Evolutionary conservation across 495 filamentous ascomycete genomes (phyloP).

Genomic region (Neurospora sublineolata): DNA sequence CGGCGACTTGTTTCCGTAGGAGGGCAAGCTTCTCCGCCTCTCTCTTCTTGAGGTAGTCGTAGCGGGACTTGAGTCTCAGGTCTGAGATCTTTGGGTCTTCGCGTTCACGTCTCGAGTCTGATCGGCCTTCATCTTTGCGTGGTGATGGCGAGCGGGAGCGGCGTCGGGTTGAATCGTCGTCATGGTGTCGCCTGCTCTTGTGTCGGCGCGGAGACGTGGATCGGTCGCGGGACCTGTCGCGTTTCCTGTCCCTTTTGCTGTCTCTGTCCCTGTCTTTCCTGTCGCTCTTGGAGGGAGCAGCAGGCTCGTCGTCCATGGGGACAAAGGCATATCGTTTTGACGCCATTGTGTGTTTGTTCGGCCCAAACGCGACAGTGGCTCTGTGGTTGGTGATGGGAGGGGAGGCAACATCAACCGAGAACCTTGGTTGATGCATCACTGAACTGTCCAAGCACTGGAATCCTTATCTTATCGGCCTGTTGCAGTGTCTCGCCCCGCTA

Average conservation of each 20-base stretch:
- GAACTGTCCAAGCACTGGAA: neutral
- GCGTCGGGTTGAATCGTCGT: constrained; percentile 17
- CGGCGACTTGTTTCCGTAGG: constrained; percentile 79
- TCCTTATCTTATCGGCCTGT: constrained; percentile 21
- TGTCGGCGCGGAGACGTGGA: constrained; percentile 19
- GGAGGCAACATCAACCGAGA: neutral
- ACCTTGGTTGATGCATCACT: neutral
- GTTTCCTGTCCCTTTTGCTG: constrained; percentile 42
- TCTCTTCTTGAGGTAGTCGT: constrained; percentile 88
- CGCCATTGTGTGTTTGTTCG: constrained; percentile 22
- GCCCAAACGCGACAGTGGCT: neutral
- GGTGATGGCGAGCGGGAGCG: constrained; percentile 12
- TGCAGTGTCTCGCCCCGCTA: neutral
- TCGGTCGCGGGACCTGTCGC: constrained; percentile 28
- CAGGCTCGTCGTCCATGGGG: constrained; percentile 68
- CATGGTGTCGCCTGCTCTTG: constrained; percentile 21
- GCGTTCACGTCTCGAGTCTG: neutral
- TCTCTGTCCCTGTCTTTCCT: constrained; percentile 41
- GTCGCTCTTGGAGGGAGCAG: constrained; percentile 41
- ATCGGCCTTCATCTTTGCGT: constrained; percentile 1
- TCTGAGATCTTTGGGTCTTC: constrained; percentile 53
- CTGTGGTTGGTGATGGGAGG: neutral
- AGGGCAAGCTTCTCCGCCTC: constrained; percentile 76
- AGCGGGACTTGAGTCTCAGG: constrained; percentile 68
- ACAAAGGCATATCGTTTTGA: constrained; percentile 69